Evolutionary conservation across 805 yeast species (phyloP).

Genomic region (Monosporozyma solicola): DNA sequence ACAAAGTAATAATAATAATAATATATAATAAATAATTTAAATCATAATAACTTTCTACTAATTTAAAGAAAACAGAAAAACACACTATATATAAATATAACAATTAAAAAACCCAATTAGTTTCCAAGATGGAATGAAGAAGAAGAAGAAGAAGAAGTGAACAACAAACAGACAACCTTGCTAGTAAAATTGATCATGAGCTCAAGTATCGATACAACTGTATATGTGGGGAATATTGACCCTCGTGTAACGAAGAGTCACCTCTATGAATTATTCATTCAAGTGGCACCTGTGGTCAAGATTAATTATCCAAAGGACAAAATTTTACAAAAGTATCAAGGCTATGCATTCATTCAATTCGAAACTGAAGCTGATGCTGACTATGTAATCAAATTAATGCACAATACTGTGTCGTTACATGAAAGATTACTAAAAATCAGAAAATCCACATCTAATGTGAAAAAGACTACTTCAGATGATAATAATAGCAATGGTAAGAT

Average conservation of each 20-base stretch:
- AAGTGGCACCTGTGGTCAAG: slow-evolving; percentile 67
- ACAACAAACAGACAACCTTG: background rate
- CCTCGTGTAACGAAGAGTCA: slow-evolving; percentile 61
- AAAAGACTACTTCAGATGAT: slow-evolving; percentile 6
- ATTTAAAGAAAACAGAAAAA: background rate
- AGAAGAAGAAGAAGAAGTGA: background rate
- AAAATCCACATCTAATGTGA: slow-evolving; percentile 23
- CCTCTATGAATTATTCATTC: slow-evolving; percentile 74
- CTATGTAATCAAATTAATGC: slow-evolving; percentile 53
- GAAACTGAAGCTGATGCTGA: slow-evolving; percentile 51
- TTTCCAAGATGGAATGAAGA: background rate
- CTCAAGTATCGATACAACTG: slow-evolving; percentile 28
- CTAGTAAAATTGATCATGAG: background rate
- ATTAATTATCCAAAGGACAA: slow-evolving; percentile 76
- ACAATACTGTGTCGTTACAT: slow-evolving; percentile 45
- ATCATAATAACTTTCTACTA: background rate
- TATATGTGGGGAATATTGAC: slow-evolving; percentile 79
- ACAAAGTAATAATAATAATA: background rate
- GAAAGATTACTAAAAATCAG: slow-evolving; percentile 55
- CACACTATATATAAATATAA: background rate
- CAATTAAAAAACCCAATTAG: background rate
- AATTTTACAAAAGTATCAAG: slow-evolving; percentile 61
- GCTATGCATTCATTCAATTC: slow-evolving; percentile 82
- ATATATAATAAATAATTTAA: background rate
- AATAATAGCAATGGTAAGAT: slow-evolving; percentile 15